A percentile compares a stretch with the other conserved stretches of the same genome.
These are phyloP conservation scores for Aspergillus pseudoglaucus DNA, from an alignment of 2,329 filamentous ascomycete genomes.

Conservation along the genomic window DNA sequence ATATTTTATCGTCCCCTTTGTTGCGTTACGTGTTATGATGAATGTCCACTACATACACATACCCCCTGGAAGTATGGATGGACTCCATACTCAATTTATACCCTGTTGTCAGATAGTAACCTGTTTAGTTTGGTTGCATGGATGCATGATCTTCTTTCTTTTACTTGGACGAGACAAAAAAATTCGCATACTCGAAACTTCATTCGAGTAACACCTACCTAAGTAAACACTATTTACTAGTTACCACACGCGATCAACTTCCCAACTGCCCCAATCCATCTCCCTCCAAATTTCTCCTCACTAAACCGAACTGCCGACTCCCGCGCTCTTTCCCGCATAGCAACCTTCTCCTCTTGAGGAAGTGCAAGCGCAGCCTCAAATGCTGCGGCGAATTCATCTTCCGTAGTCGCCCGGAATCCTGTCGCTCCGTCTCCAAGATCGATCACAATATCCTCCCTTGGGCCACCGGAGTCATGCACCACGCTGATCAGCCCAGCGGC, in stretches of 20 bases:
- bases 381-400: constrained; percentile 69
- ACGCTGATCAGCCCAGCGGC: constrained; percentile 89
- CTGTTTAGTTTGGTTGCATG: neutral
- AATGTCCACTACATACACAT: constrained; percentile 14
- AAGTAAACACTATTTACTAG: neutral
- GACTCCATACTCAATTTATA: constrained; percentile 5
- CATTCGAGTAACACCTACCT: no score
- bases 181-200: neutral
- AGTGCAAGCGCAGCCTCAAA: constrained; percentile 72
- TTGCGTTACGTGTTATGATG: constrained; percentile 8
- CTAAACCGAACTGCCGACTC: constrained; percentile 77
- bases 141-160: neutral
- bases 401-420: constrained; percentile 80
- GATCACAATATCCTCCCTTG: constrained; percentile 87
- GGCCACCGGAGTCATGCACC: constrained; percentile 87
- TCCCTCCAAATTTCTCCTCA: constrained; percentile 73
- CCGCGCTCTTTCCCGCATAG: constrained; percentile 69
- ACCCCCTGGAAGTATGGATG: constrained; percentile 1
- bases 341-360: constrained; percentile 55
- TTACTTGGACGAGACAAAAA: no score
- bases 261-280: constrained; percentile 71
- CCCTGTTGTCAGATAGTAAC: neutral
- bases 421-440: constrained; percentile 68
- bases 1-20: neutral
- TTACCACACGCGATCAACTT: constrained; percentile 50